Percentiles rank a stretch among this genome's conserved stretches.
phyloP scores from a whole-genome alignment of 306 rosid species.

The Sicyos baderoa region DNA sequence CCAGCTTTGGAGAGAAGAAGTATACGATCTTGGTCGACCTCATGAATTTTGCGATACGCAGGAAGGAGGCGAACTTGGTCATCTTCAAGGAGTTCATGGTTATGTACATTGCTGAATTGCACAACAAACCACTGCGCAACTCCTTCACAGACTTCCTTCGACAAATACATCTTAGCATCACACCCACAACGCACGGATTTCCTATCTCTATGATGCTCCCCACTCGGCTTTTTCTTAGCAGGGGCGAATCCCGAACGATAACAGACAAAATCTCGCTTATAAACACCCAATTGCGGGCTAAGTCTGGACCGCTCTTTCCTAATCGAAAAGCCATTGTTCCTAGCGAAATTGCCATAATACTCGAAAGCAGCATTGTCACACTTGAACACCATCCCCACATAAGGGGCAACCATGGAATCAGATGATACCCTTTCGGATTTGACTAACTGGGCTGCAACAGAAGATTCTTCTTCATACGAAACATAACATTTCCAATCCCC shows the following conservation, averaged over 20 bases:
- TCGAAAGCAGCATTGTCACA: constrained; percentile 90
- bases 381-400: constrained; percentile 92
- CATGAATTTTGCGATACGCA: constrained; percentile 77
- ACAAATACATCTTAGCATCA: constrained; percentile 87
- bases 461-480: constrained; percentile 58
- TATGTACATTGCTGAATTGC: constrained; percentile 83
- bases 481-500: constrained; percentile 96
- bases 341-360: constrained; percentile 74
- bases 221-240: constrained; percentile 62
- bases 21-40: constrained; percentile 86
- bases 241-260: constrained; percentile 95
- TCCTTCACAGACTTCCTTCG: constrained; percentile 80
- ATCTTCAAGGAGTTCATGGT: constrained; percentile 90
- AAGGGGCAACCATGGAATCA: constrained; percentile 69
- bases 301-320: constrained; percentile 87
- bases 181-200: constrained; percentile 92
- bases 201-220: constrained; percentile 87
- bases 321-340: constrained; percentile 81
- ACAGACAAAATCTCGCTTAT: constrained; percentile 93
- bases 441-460: constrained; percentile 43
- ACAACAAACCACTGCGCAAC: constrained; percentile 85
- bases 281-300: constrained; percentile 82
- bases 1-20: constrained; percentile 87
- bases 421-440: constrained; percentile 37
- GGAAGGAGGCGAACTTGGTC: constrained; percentile 95